phyloP scores from a whole-genome alignment of 768 basidiomycete species.

The Serpula lacrymans region DNA sequence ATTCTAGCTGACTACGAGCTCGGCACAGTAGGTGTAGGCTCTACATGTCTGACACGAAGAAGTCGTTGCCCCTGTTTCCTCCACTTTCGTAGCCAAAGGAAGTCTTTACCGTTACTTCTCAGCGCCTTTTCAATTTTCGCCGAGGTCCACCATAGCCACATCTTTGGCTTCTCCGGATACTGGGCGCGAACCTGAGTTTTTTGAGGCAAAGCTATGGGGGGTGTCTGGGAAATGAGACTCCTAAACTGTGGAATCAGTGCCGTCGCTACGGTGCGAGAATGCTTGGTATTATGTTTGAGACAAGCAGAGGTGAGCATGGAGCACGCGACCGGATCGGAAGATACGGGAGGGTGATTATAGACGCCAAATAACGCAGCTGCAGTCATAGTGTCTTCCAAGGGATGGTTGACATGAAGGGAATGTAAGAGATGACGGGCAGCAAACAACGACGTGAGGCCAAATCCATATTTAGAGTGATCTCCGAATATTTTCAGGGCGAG shows the following conservation, averaged over 20 bases:
- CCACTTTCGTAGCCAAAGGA: conserved; percentile 25
- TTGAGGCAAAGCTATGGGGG: conserved; percentile 16
- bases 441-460: conserved; percentile 43
- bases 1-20: conserved; percentile 1
- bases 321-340: conserved; percentile 53
- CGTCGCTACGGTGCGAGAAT: conserved; percentile 37
- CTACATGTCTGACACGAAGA: background rate
- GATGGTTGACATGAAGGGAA: conserved; percentile 44
- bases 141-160: conserved; percentile 36
- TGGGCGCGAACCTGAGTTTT: conserved; percentile 18
- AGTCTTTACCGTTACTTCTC: conserved; percentile 21
- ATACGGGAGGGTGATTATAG: conserved; percentile 51
- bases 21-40: conserved; percentile 2
- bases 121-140: conserved; percentile 32
- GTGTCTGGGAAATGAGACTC: conserved; percentile 21
- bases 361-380: conserved; percentile 51
- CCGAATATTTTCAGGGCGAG: conserved; percentile 62
- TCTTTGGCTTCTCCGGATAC: conserved; percentile 29
- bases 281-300: conserved; percentile 40
- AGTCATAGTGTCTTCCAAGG: conserved; percentile 46
- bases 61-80: conserved; percentile 1
- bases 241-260: conserved; percentile 42
- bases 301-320: conserved; percentile 58
- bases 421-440: conserved; percentile 58
- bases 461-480: conserved; percentile 57